phyloP scores from a whole-genome alignment of 495 filamentous ascomycete species.

The Acidiella bohemica region DNA sequence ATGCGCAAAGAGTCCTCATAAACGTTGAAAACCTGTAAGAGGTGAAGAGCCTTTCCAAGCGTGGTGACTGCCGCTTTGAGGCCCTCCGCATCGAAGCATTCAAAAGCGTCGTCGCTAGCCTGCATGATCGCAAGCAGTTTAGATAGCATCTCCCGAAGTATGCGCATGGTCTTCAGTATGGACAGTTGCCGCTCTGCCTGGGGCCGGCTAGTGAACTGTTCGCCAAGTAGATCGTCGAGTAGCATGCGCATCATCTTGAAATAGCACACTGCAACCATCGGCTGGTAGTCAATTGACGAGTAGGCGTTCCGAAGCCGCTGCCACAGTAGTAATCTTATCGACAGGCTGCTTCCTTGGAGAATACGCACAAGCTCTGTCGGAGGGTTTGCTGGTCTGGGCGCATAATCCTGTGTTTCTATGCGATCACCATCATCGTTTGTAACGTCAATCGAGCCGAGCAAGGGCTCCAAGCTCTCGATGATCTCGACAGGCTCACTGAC shows the following conservation, averaged over 20 bases:
- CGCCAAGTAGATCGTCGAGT: slow-evolving; percentile 52
- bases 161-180: slow-evolving; percentile 61
- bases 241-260: slow-evolving; percentile 74
- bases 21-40: slow-evolving; percentile 65
- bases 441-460: slow-evolving; percentile 44
- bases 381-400: neutral
- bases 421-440: slow-evolving; percentile 4
- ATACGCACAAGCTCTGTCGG: slow-evolving; percentile 63
- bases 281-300: slow-evolving; percentile 61
- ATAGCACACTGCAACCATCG: slow-evolving; percentile 76
- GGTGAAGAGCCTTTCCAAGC: slow-evolving; percentile 48
- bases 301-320: slow-evolving; percentile 78
- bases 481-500: slow-evolving; percentile 59
- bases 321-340: slow-evolving; percentile 76
- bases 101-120: slow-evolving; percentile 51
- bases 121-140: slow-evolving; percentile 51
- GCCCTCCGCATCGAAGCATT: slow-evolving; percentile 70
- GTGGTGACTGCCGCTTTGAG: slow-evolving; percentile 55
- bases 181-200: slow-evolving; percentile 49
- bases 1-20: slow-evolving; percentile 72
- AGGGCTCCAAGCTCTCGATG: slow-evolving; percentile 85
- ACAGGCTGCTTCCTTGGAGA: slow-evolving; percentile 62
- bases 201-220: slow-evolving; percentile 46
- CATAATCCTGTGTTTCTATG: slow-evolving; percentile 2
- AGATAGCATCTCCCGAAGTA: slow-evolving; percentile 59